These are phyloP conservation scores for Nannizzia gypsea DNA, from an alignment of 2,329 filamentous ascomycete species.

Conservation along the genomic window DNA sequence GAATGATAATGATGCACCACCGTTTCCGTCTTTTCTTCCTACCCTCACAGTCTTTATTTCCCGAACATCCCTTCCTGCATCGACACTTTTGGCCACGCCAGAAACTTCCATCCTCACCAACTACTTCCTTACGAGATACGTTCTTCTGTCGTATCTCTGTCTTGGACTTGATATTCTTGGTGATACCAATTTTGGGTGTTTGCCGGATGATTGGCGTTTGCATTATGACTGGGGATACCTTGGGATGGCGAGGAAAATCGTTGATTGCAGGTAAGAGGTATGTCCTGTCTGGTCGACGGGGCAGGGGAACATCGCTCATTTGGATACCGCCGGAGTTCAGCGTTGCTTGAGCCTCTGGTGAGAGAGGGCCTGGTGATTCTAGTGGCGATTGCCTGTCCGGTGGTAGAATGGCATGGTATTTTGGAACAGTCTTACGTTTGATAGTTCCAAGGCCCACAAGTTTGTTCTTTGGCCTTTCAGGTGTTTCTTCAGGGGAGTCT, in stretches of 20 bases:
- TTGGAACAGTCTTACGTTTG: constrained; percentile 18
- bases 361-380: constrained; percentile 49
- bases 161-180: constrained; percentile 20
- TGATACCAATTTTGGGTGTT: constrained; percentile 21
- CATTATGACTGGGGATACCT: not conserved
- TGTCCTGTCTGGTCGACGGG: constrained; percentile 27
- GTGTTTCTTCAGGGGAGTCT: not conserved
- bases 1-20: constrained; percentile 41
- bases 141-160: constrained; percentile 43
- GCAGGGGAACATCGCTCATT: constrained; percentile 49
- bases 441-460: not conserved
- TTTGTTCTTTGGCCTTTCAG: not conserved
- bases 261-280: constrained; percentile 21
- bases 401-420: constrained; percentile 49
- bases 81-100: constrained; percentile 57
- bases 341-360: constrained; percentile 49
- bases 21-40: constrained; percentile 48
- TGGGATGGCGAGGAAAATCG: constrained; percentile 25
- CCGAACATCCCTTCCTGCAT: constrained; percentile 52
- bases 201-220: not conserved
- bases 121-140: constrained; percentile 55
- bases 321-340: constrained; percentile 49
- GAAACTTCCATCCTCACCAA: constrained; percentile 48
- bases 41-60: constrained; percentile 50
- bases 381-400: constrained; percentile 42